Conservation (phyloP, 1,284 basidiomycete genomes). For the Butyriboletus appendiculatus region DNA sequence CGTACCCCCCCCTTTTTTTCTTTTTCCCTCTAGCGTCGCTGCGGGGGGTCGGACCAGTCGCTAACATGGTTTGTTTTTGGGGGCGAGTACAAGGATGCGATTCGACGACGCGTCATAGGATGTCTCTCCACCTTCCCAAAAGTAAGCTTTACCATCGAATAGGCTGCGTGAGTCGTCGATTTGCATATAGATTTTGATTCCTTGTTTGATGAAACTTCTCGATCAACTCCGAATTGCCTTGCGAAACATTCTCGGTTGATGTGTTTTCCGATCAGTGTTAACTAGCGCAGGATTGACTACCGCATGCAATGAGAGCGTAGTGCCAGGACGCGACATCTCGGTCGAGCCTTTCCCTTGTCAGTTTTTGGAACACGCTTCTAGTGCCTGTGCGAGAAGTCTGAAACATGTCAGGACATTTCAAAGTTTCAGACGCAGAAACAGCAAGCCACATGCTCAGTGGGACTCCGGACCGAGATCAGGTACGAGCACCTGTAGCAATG, state of each 20-base stretch:
- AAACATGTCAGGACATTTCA: conserved; percentile 1
- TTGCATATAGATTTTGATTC: not conserved
- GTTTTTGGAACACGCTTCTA: not conserved
- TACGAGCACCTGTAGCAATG: not conserved
- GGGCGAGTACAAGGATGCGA: not conserved
- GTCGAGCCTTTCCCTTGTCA: not conserved
- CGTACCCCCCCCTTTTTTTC: not conserved
- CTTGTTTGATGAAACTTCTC: not conserved
- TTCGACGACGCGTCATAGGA: not conserved
- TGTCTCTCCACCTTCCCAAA: not conserved
- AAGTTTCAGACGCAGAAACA: not conserved
- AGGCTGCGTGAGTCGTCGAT: not conserved
- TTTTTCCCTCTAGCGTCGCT: not conserved
- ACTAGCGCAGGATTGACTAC: conserved; percentile 3
- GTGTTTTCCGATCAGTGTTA: not conserved
- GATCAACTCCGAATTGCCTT: not conserved
- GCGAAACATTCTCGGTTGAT: not conserved
- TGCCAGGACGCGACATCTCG: not conserved
- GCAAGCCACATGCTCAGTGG: not conserved
- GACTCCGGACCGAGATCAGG: not conserved
- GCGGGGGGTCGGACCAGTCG: not conserved
- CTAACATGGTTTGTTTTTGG: not conserved
- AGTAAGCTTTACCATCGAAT: not conserved
- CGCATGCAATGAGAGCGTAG: not conserved
- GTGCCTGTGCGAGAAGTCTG: not conserved